phyloP scores from a whole-genome alignment of 768 basidiomycete genomes.

The Trametes cinnabarina region DNA sequence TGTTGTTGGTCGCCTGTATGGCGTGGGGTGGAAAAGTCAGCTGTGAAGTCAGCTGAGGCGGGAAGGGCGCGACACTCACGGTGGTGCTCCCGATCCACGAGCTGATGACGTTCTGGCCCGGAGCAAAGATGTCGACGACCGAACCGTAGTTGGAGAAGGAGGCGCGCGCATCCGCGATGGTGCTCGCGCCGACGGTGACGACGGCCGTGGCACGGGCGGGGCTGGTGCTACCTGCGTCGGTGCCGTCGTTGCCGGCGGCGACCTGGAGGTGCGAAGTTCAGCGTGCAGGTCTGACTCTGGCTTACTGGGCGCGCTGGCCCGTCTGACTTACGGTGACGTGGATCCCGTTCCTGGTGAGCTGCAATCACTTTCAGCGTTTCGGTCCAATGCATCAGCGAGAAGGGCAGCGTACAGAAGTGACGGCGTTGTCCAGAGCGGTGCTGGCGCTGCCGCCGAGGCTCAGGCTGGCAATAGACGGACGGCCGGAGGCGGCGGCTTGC shows the following conservation, averaged over 20 bases:
- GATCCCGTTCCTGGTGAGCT: conserved; percentile 8
- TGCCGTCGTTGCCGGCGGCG: conserved; percentile 38
- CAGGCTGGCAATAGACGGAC: conserved; percentile 24
- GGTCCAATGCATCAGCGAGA: neutral
- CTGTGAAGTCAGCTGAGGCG: neutral
- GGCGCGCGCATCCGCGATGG: conserved; percentile 35
- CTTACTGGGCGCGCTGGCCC: neutral
- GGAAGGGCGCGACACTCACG: neutral
- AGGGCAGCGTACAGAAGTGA: conserved; percentile 14
- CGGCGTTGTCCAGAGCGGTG: conserved; percentile 25
- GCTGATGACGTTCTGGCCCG: conserved; percentile 28
- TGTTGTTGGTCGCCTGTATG: conserved; percentile 9
- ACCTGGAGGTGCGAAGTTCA: conserved; percentile 13
- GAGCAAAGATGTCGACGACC: conserved; percentile 42
- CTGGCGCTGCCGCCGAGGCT: conserved; percentile 24
- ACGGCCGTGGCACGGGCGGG: conserved; percentile 37
- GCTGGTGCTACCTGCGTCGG: conserved; percentile 32
- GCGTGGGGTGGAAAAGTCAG: neutral
- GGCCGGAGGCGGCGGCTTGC: conserved; percentile 7
- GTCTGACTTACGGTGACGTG: conserved; percentile 15
- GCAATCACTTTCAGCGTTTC: neutral
- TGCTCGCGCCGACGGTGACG: conserved; percentile 41
- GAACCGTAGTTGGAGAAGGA: conserved; percentile 44
- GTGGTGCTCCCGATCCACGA: conserved; percentile 12
- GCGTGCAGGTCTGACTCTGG: neutral